Evolutionary conservation across 345 rosid genomes (phyloP).

Genomic region (Erucastrum elatum): DNA sequence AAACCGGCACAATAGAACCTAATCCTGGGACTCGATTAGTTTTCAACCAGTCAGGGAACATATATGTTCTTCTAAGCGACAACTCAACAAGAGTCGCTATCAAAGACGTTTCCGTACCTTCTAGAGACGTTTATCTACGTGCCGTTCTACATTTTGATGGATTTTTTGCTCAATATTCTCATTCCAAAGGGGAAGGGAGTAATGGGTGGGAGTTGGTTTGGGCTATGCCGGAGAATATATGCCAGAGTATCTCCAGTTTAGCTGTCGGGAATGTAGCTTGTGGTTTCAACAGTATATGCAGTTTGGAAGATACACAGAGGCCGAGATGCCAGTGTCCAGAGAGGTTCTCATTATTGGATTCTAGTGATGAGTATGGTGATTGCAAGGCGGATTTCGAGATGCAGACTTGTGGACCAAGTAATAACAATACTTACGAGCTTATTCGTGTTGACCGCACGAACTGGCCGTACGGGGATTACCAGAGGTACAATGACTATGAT

Average conservation of each 20-base stretch:
- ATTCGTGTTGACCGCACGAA: slow-evolving; percentile 36
- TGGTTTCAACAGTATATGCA: slow-evolving; percentile 60
- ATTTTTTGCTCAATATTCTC: slow-evolving; percentile 53
- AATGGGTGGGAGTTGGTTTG: slow-evolving; percentile 35
- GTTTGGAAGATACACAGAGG: slow-evolving; percentile 32
- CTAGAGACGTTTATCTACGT: slow-evolving; percentile 42
- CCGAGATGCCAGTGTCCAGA: slow-evolving; percentile 52
- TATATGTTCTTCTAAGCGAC: slow-evolving; percentile 42
- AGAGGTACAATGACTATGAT: slow-evolving; percentile 5
- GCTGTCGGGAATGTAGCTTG: slow-evolving; percentile 47
- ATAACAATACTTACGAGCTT: slow-evolving; percentile 32
- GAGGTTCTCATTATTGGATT: slow-evolving; percentile 43
- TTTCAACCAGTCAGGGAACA: slow-evolving; percentile 50
- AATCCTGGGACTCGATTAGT: slow-evolving; percentile 37
- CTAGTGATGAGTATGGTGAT: slow-evolving; percentile 42
- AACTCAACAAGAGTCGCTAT: slow-evolving; percentile 22
- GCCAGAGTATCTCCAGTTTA: slow-evolving; percentile 23
- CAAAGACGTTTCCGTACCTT: neutral
- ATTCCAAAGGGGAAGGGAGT: slow-evolving; percentile 41
- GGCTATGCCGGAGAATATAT: slow-evolving; percentile 51
- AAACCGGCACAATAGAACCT: neutral
- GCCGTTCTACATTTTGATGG: slow-evolving; percentile 59
- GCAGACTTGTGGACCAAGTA: slow-evolving; percentile 38
- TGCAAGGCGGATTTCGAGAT: slow-evolving; percentile 43
- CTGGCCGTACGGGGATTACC: slow-evolving; percentile 51